Evolutionary conservation across 2,329 filamentous ascomycete species (phyloP), one percentile per base, ranked within the genome.

Genomic region (Ophiocordyceps camponoti-leonardi): DNA sequence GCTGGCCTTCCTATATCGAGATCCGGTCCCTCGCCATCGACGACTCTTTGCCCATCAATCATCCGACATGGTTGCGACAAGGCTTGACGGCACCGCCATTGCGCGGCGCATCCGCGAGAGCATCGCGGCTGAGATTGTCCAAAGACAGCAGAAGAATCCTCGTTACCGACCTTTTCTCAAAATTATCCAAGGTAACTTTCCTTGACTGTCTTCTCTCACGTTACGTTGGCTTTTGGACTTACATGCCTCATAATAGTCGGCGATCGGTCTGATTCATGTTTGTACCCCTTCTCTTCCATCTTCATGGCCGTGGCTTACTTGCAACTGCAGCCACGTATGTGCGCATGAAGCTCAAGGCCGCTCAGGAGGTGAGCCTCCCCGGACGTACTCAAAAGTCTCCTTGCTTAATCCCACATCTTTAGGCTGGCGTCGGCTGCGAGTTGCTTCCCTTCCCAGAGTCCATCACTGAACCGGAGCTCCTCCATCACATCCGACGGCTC

Each of bases 341-440:
- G 66, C 88, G 88, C 67, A 98, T 98, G 92, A 98, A 98, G 72
- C 70, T 95, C 59, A 98, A 95, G 75, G 92, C 92, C 53, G 92
- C 92, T 48, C 72, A 85, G 62, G 92, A 96, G 75, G 84, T 87
- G 69, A 54, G 45, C 28, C n/a, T 26, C 14, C 20, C 18, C 14
- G 30, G 30, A 12, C 30, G 11, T 31, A 12, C 11, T 4, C 4
- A 3, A 14, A 13, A 31, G 18, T 37, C 52, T 10, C 22, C 13
- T 26, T 26, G 23, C 23, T 26, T 26, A 26, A 5, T 26, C 8
- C 26, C 14, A 43, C 40, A 44, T 44, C 4, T 48, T n/a, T 55
- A 90, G 84, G 87, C 88, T 58, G 86, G 86, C 58, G 95, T 98
- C 60, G 72, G 76, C 51, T 95, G 90, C 69, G 82, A 88, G 58